phyloP scores from a whole-genome alignment of 495 filamentous ascomycete species.

The Aspergillus indologenus region DNA sequence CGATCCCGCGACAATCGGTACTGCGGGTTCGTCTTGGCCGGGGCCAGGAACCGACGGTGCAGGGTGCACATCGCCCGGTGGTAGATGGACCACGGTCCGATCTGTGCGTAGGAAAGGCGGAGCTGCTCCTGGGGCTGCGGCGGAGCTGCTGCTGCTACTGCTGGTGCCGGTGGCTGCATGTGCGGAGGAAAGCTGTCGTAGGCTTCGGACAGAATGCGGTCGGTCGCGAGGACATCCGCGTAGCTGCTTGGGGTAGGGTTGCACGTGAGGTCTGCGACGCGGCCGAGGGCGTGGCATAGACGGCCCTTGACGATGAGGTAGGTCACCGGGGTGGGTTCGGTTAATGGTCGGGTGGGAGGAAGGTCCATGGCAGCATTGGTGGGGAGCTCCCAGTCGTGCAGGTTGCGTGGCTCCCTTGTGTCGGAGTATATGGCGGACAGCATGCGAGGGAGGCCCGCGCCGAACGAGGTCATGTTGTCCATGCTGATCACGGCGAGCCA shows the following conservation, averaged over 20 bases:
- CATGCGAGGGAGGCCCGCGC: constrained; percentile 39
- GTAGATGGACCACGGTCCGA: constrained; percentile 9
- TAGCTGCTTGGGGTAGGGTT: not conserved
- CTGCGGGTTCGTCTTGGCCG: not conserved
- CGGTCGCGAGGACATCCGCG: not conserved
- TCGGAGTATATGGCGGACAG: constrained; percentile 32
- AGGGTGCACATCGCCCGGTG: constrained; percentile 12
- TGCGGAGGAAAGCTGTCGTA: constrained; percentile 8
- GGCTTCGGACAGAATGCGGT: not conserved
- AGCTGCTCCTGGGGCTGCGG: too few species aligned
- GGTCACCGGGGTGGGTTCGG: constrained; percentile 18
- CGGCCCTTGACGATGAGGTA: constrained; percentile 15
- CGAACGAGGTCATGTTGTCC: constrained; percentile 44
- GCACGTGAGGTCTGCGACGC: constrained; percentile 8
- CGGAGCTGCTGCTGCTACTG: not conserved
- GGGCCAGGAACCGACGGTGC: constrained; percentile 8
- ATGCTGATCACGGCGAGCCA: constrained; percentile 51
- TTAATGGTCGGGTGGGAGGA: constrained; percentile 21
- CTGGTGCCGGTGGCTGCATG: constrained; percentile 1
- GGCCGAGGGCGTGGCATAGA: constrained; percentile 5
- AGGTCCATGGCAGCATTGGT: constrained; percentile 19
- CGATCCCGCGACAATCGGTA: constrained; percentile 4
- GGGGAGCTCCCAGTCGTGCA: constrained; percentile 33
- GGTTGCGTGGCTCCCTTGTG: constrained; percentile 38
- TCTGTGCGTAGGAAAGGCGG: not conserved